Conservation (phyloP, 2,329 filamentous ascomycete genomes). For the Metarhizium brunneum region DNA sequence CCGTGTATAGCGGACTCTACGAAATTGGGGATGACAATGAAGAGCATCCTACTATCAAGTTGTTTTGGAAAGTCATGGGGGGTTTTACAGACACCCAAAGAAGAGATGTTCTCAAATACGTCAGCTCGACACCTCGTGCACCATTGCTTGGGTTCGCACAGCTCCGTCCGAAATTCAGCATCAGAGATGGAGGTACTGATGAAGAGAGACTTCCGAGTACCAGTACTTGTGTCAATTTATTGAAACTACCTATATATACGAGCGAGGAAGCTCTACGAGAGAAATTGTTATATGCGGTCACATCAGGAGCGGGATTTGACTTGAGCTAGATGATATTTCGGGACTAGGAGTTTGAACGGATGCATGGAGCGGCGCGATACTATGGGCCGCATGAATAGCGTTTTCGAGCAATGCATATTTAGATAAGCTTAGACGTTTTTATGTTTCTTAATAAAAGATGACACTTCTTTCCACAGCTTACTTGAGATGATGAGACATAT, state of each 20-base stretch:
- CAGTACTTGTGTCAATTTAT: conserved; percentile 89
- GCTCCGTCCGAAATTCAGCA: conserved; percentile 78
- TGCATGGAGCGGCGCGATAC: background rate
- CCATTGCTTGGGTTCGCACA: conserved; percentile 84
- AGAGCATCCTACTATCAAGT: conserved; percentile 75
- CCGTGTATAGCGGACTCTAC: conserved; percentile 81
- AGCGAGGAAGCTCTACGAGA: conserved; percentile 56
- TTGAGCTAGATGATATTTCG: conserved; percentile 41
- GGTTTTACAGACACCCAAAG: conserved; percentile 66
- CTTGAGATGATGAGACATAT: no score
- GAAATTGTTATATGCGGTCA: conserved; percentile 84
- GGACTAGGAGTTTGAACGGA: background rate
- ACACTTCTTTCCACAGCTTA: background rate
- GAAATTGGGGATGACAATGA: conserved; percentile 76
- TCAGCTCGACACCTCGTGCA: conserved; percentile 85
- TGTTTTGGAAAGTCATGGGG: conserved; percentile 89
- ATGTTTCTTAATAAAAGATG: background rate
- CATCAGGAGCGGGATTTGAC: conserved; percentile 88
- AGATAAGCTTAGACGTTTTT: background rate
- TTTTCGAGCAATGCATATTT: conserved; percentile 1
- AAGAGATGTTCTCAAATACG: conserved; percentile 85
- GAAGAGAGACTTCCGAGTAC: conserved; percentile 78
- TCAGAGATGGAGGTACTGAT: conserved; percentile 58
- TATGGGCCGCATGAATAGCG: conserved; percentile 11
- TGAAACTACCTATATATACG: conserved; percentile 82